These are phyloP conservation scores for Solanum bukasovii DNA, from an alignment of 257 asterid species.

Conservation along the genomic window DNA sequence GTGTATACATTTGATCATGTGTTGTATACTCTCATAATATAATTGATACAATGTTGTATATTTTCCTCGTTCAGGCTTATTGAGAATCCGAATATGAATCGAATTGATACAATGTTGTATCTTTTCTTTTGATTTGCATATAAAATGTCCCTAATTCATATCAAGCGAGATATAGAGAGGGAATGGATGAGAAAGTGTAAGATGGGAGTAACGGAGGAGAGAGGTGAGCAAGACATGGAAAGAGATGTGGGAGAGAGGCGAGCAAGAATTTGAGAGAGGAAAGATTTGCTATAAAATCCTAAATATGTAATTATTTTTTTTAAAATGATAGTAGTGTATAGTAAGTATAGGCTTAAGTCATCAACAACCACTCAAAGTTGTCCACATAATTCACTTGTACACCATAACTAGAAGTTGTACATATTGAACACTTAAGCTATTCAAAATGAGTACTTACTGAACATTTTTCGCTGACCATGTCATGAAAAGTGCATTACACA, in stretches of 20 bases:
- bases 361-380: not conserved
- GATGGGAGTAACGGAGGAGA: not conserved
- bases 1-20: not conserved
- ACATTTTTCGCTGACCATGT: not conserved
- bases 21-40: too few relatives aligned
- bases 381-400: not conserved
- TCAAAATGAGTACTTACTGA: not conserved
- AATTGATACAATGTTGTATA: not conserved
- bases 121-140: not conserved
- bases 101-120: too few relatives aligned
- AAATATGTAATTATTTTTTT: not conserved
- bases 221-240: not conserved
- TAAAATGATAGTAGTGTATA: not conserved
- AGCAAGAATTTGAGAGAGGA: not conserved
- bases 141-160: not conserved
- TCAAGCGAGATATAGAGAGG: not conserved
- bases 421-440: not conserved
- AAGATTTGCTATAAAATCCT: too few relatives aligned
- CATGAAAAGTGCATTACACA: not conserved
- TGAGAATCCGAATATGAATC: not conserved
- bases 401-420: not conserved
- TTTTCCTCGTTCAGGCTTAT: too few relatives aligned
- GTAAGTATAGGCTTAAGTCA: not conserved
- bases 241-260: not conserved
- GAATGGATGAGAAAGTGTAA: not conserved